A percentile compares a stretch with the other conserved stretches of the same genome.
These are phyloP conservation scores for Chlamydomonas incerta DNA, from an alignment of 139 green algal species.

Conservation along the genomic window DNA sequence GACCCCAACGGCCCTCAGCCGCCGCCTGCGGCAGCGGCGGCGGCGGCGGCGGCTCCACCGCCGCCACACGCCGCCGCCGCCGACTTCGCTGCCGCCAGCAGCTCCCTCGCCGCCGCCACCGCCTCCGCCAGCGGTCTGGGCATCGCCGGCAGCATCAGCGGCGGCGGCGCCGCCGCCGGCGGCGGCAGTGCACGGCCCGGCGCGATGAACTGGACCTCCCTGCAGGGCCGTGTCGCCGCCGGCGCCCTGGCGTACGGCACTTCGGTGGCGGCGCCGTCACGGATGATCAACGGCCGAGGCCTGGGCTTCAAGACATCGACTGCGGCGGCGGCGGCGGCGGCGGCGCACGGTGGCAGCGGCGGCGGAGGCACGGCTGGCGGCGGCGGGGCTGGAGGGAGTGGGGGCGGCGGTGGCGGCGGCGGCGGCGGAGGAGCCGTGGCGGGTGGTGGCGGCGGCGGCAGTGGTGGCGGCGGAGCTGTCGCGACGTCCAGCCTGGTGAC, in stretches of 20 bases:
- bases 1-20: too few relatives aligned
- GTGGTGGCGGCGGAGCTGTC: background rate
- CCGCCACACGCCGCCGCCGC: too few relatives aligned
- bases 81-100: background rate
- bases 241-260: slow-evolving; percentile 35
- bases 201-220: slow-evolving; percentile 20
- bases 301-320: slow-evolving; percentile 17
- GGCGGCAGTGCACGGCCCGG: background rate
- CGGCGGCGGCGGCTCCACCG: too few relatives aligned
- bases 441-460: background rate
- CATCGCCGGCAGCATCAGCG: background rate
- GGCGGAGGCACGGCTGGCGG: background rate
- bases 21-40: too few relatives aligned
- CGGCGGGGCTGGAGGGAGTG: background rate
- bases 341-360: background rate
- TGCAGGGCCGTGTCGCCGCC: slow-evolving; percentile 27
- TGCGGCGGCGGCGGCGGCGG: slow-evolving; percentile 26
- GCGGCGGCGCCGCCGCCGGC: background rate
- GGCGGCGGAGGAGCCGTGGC: background rate
- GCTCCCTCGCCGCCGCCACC: background rate
- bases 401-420: background rate
- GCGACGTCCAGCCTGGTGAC: too few relatives aligned
- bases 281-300: slow-evolving; percentile 37
- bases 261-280: slow-evolving; percentile 30
- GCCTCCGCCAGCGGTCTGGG: background rate